phyloP scores from a whole-genome alignment of 1,284 basidiomycete species.

The Apiotrichum sp. region DNA sequence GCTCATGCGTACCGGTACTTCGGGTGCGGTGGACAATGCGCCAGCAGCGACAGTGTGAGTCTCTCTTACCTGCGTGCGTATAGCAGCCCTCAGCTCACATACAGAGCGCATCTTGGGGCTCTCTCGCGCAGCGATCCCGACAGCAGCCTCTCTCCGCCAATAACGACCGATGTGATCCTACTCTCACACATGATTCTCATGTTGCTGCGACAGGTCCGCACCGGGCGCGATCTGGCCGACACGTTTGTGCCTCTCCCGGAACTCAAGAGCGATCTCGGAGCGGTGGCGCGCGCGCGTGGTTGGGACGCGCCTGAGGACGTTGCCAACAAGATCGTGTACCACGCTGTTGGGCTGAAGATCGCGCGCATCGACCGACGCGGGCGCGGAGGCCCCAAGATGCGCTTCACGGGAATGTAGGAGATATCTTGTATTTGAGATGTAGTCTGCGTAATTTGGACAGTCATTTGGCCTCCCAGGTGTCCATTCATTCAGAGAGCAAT shows the following conservation, averaged over 20 bases:
- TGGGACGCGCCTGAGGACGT: slow-evolving; percentile 27
- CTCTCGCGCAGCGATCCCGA: slow-evolving; percentile 29
- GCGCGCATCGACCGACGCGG: slow-evolving; percentile 35
- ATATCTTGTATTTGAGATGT: background rate
- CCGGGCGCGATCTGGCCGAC: background rate
- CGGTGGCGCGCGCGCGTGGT: slow-evolving; percentile 26
- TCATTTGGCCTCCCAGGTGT: too few species aligned
- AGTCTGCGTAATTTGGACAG: too few species aligned
- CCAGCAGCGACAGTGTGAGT: slow-evolving; percentile 31
- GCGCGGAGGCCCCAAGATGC: slow-evolving; percentile 26
- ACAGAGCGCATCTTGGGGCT: slow-evolving; percentile 29
- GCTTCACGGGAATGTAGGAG: slow-evolving; percentile 17
- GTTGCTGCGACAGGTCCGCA: slow-evolving; percentile 20
- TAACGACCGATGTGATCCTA: slow-evolving; percentile 36
- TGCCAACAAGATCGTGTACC: slow-evolving; percentile 33
- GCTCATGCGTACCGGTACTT: slow-evolving; percentile 26
- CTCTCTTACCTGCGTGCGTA: background rate
- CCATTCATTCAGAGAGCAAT: too few species aligned
- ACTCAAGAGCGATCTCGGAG: slow-evolving; percentile 28
- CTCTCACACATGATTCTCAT: slow-evolving; percentile 30
- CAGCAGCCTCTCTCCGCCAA: slow-evolving; percentile 8
- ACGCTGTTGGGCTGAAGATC: slow-evolving; percentile 31
- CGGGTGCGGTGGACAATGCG: slow-evolving; percentile 5
- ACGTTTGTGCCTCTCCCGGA: slow-evolving; percentile 23
- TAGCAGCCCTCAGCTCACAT: slow-evolving; percentile 1